Evolutionary conservation across 1,139 yeast genomes (phyloP).

Genomic region (Suhomyces kunorum): DNA sequence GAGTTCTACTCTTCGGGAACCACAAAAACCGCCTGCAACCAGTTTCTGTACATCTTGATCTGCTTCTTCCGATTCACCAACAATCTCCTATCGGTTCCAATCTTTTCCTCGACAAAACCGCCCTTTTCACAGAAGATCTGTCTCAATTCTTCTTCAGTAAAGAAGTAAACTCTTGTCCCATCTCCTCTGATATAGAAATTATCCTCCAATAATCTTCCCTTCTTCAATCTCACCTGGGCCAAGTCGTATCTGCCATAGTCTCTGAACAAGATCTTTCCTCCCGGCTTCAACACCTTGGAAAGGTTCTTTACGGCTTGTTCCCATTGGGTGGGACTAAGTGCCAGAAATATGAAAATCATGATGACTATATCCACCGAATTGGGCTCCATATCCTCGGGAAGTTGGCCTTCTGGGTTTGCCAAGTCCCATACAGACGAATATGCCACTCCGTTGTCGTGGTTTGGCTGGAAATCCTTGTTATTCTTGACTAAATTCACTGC

Average conservation of each 20-base stretch:
- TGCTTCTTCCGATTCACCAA: conserved; percentile 90
- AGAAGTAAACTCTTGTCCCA: conserved; percentile 95
- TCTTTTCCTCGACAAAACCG: conserved; percentile 65
- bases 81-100: conserved; percentile 87
- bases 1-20: not conserved
- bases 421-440: conserved; percentile 95
- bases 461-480: conserved; percentile 56
- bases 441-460: conserved; percentile 54
- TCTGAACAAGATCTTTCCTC: conserved; percentile 84
- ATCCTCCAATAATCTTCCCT: conserved; percentile 82
- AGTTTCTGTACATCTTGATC: conserved; percentile 92
- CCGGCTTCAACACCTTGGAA: conserved; percentile 78
- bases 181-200: conserved; percentile 97
- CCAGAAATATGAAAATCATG: conserved; percentile 92
- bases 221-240: conserved; percentile 93
- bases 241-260: conserved; percentile 96
- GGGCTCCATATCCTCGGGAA: conserved; percentile 85
- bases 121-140: conserved; percentile 65
- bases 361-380: conserved; percentile 87
- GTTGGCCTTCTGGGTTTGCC: conserved; percentile 66
- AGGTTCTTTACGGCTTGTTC: conserved; percentile 71
- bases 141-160: conserved; percentile 88
- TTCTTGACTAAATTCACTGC: conserved; percentile 84
- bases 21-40: conserved; percentile 89
- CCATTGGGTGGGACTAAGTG: conserved; percentile 94